Conservation (phyloP, 805 yeast species). For the Candida silvatica region DNA sequence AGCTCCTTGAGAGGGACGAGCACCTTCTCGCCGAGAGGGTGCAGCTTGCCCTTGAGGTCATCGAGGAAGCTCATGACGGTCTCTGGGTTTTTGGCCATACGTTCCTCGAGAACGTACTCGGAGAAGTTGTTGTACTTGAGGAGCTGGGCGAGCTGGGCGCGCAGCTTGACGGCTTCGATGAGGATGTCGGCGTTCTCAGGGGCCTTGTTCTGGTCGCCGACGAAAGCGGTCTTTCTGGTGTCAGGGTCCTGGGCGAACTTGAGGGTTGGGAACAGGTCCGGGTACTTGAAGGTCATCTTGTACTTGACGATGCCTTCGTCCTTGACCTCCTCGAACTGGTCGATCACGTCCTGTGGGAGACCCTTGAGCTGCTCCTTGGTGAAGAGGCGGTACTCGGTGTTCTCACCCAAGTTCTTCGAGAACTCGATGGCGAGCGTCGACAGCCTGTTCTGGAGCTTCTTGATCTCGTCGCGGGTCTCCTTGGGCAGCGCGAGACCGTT, state of each 20-base stretch:
- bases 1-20: constrained; percentile 36
- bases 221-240: constrained; percentile 58
- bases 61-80: constrained; percentile 53
- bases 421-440: constrained; percentile 50
- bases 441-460: constrained; percentile 49
- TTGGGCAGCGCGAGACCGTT: constrained; percentile 59
- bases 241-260: constrained; percentile 57
- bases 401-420: constrained; percentile 63
- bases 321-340: constrained; percentile 43
- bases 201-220: constrained; percentile 62
- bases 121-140: constrained; percentile 66
- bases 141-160: constrained; percentile 52
- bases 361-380: constrained; percentile 63
- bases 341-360: constrained; percentile 56
- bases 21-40: constrained; percentile 53
- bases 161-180: constrained; percentile 47
- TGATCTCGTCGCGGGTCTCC: constrained; percentile 47
- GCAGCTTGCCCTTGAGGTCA: constrained; percentile 51
- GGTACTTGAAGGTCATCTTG: constrained; percentile 75
- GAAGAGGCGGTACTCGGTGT: constrained; percentile 51
- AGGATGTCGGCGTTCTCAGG: constrained; percentile 57
- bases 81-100: constrained; percentile 69
- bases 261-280: constrained; percentile 71
- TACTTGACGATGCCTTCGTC: constrained; percentile 31
- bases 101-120: constrained; percentile 61